Evolutionary conservation across 2,329 filamentous ascomycete genomes (phyloP), one percentile per base, ranked within the genome.

Genomic region (Cercospora sojina): DNA sequence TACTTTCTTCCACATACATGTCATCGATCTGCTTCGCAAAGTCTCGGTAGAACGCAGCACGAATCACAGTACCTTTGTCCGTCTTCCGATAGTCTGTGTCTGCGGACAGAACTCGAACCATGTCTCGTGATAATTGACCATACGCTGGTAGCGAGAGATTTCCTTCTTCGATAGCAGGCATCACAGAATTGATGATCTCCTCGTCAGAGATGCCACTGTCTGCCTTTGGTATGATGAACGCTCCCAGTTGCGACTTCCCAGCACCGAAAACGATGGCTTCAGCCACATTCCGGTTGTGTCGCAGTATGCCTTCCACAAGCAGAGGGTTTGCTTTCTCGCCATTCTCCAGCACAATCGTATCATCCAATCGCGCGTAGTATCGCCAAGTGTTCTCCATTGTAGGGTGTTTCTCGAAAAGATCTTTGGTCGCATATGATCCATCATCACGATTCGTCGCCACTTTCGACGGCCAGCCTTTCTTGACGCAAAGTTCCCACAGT

Each of bases 191-290:
- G 0, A 88, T 72, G 20, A 84, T 78, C 9, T 86, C 80, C 0
- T 81, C 75, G 3, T 83, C 78, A 0, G 79, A 72, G 56, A 85
- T 74, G 0, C 79, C 70, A 2, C 77, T 76, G n/a, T 83, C 80
- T 12, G 81, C 79, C 27, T 83, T 81, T 53, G 69, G 68, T 23
- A 89, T 77, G 12, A 89, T 77, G 10, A 88, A 70, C 10, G 87
- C 70, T 1, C 86, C 87, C 0, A 85, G 84, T 29, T 83, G 79
- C 0, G 82, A 79, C 57, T 80, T 81, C 8, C 83, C 85, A 1
- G 83, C 80, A 0, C 87, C 87, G 67, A 88, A 87, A 0, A 87
- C 82, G 2, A 88, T 79, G 0, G 83, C 83, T 66, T 89, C 87
- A 16, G 82, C 78, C 0, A 89, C 84, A 0, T 83, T 75, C 3